Percentiles rank a stretch among this genome's conserved stretches.
Evolutionary conservation across 164 flowering plant genomes (phyloP).

Genomic region (Nymphaea colorata): DNA sequence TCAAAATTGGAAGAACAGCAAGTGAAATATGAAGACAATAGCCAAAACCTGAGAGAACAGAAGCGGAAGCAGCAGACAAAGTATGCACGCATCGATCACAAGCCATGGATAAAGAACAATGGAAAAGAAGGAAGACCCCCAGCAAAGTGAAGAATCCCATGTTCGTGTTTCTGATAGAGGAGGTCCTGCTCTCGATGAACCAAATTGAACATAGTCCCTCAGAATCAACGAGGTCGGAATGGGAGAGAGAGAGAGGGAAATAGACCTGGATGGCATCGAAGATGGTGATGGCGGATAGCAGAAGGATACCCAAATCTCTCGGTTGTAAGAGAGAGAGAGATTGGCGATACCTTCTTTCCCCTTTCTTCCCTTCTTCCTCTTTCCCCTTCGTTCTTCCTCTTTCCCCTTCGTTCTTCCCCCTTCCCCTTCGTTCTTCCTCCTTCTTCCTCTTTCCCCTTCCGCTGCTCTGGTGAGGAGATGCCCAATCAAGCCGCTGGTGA

Average conservation of each 20-base stretch:
- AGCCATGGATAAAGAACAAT: slow-evolving; percentile 39
- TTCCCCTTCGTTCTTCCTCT: background rate
- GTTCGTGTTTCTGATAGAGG: slow-evolving; percentile 1
- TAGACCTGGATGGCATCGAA: too few relatives aligned
- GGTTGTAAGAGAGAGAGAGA: too few relatives aligned
- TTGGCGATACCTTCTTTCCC: too few relatives aligned
- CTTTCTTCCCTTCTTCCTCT: background rate
- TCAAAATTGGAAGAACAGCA: background rate
- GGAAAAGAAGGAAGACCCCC: slow-evolving; percentile 10
- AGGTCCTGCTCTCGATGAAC: background rate
- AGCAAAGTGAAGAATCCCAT: slow-evolving; percentile 28
- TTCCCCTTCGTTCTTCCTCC: too few relatives aligned
- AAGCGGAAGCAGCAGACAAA: slow-evolving; percentile 43
- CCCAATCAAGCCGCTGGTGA: too few relatives aligned
- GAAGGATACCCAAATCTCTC: too few relatives aligned
- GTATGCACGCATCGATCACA: slow-evolving; percentile 78
- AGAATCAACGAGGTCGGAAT: too few relatives aligned
- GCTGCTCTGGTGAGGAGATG: too few relatives aligned
- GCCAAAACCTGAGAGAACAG: slow-evolving; percentile 30
- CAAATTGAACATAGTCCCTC: too few relatives aligned
- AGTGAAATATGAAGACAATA: background rate
- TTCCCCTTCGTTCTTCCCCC: slow-evolving; percentile 3
- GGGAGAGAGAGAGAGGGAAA: too few relatives aligned
- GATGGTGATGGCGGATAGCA: too few relatives aligned
- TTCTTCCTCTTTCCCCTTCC: background rate